Evolutionary conservation across 495 filamentous ascomycete genomes (phyloP).

Genomic region (Penicillium odoratum): DNA sequence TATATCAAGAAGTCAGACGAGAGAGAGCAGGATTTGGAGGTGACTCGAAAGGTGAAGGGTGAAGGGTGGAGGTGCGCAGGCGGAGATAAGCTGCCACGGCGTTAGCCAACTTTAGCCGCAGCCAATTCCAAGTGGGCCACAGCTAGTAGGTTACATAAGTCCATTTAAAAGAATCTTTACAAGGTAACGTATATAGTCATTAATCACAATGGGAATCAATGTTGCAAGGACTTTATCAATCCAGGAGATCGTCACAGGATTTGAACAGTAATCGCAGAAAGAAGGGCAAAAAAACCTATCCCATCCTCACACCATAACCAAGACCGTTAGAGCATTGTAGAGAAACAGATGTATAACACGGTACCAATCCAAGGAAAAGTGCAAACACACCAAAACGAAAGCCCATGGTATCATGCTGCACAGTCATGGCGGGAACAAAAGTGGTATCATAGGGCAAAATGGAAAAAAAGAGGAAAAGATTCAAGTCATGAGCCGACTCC

Average conservation of each 20-base stretch:
- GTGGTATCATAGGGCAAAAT: slow-evolving; percentile 43
- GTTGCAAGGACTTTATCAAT: slow-evolving; percentile 16
- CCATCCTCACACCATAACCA: slow-evolving; percentile 23
- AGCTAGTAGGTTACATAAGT: neutral
- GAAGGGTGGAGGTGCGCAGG: neutral
- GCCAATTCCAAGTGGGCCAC: neutral
- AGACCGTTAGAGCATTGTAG: slow-evolving; percentile 24
- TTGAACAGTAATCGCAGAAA: slow-evolving; percentile 6
- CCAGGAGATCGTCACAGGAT: slow-evolving; percentile 10
- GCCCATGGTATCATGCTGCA: slow-evolving; percentile 44
- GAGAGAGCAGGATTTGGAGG: neutral
- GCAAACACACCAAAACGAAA: slow-evolving; percentile 31
- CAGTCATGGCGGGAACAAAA: slow-evolving; percentile 45
- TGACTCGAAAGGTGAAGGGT: neutral
- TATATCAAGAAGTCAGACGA: neutral
- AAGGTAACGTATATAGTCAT: neutral
- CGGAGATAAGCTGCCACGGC: neutral
- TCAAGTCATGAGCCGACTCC: slow-evolving; percentile 20
- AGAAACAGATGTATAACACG: slow-evolving; percentile 23
- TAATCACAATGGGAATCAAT: slow-evolving; percentile 11
- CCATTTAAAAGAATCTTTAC: neutral
- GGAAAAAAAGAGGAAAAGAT: slow-evolving; percentile 4
- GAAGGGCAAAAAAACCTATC: slow-evolving; percentile 11
- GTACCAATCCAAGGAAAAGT: slow-evolving; percentile 21
- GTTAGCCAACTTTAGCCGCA: neutral